phyloP scores from a whole-genome alignment of 768 basidiomycete genomes.

The Termitomyces sp. region DNA sequence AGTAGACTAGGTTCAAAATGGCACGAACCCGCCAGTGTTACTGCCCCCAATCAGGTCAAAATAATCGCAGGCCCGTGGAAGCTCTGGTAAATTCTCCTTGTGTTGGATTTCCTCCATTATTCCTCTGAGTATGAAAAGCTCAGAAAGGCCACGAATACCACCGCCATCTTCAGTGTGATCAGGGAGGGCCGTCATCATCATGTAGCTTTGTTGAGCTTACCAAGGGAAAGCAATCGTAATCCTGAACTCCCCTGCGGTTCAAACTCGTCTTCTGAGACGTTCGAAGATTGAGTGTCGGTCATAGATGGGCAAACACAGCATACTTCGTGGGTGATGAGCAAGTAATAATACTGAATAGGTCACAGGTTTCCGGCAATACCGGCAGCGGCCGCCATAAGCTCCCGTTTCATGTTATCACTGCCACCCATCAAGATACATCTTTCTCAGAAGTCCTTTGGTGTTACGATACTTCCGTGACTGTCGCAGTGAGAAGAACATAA shows the following conservation, averaged over 20 bases:
- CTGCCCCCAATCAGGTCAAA: too few species aligned
- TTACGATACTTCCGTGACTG: background rate
- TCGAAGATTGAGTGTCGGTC: background rate
- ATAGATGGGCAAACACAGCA: background rate
- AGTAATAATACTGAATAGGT: too few species aligned
- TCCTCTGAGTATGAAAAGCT: constrained; percentile 11
- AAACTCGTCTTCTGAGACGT: background rate
- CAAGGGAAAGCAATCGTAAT: background rate
- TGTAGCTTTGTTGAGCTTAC: background rate
- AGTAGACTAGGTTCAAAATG: too few species aligned
- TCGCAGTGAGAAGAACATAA: background rate
- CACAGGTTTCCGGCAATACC: too few species aligned
- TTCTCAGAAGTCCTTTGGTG: background rate
- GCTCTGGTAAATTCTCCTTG: too few species aligned
- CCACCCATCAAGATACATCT: background rate
- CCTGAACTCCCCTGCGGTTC: background rate
- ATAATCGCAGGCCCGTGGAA: too few species aligned
- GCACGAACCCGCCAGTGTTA: too few species aligned
- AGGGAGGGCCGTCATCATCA: background rate
- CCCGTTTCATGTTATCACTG: too few species aligned
- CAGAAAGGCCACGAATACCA: too few species aligned
- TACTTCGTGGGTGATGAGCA: background rate
- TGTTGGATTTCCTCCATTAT: constrained; percentile 18
- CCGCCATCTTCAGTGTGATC: constrained; percentile 10
- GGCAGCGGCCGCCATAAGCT: too few species aligned